phyloP scores from a whole-genome alignment of 495 filamentous ascomycete genomes.

The Saxispiralis lemnorum region DNA sequence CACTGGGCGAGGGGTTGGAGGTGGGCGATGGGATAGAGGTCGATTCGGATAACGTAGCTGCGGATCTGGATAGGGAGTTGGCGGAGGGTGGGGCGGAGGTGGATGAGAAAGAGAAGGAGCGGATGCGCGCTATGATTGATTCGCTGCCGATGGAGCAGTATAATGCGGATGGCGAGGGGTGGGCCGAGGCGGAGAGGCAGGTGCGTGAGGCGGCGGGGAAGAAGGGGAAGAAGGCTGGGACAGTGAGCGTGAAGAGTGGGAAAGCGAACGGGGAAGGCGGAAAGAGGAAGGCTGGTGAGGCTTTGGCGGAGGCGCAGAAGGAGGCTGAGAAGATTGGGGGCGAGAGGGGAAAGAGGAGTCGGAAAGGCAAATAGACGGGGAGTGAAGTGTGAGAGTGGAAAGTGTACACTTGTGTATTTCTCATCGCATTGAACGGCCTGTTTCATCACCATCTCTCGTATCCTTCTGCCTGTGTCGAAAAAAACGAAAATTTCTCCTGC shows the following conservation, averaged over 20 bases:
- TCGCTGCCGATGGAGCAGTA: slow-evolving; percentile 75
- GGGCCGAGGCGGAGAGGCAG: slow-evolving; percentile 72
- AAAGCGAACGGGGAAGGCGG: slow-evolving; percentile 30
- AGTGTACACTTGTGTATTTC: no score
- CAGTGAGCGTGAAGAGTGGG: slow-evolving; percentile 62
- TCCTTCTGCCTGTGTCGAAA: no score
- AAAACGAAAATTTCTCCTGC: no score
- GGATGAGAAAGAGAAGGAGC: slow-evolving; percentile 48
- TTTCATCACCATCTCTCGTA: no score
- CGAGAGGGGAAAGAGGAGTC: slow-evolving; percentile 41
- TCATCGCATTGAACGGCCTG: no score
- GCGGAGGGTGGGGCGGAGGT: slow-evolving; percentile 66
- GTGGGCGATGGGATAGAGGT: slow-evolving; percentile 24
- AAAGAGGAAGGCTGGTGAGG: slow-evolving; percentile 65
- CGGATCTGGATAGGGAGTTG: slow-evolving; percentile 67
- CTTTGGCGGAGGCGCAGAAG: slow-evolving; percentile 45
- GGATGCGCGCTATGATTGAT: slow-evolving; percentile 74
- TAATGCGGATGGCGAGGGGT: slow-evolving; percentile 56
- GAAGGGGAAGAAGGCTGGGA: slow-evolving; percentile 30
- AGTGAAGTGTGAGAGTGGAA: slow-evolving; percentile 2
- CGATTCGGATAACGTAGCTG: slow-evolving; percentile 34
- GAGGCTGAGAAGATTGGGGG: slow-evolving; percentile 35
- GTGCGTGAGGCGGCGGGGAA: slow-evolving; percentile 38
- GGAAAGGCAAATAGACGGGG: no score
- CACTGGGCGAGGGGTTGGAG: slow-evolving; percentile 25